Conservation (phyloP, 2,329 filamentous ascomycete genomes). For the Neofusicoccum sp. region DNA sequence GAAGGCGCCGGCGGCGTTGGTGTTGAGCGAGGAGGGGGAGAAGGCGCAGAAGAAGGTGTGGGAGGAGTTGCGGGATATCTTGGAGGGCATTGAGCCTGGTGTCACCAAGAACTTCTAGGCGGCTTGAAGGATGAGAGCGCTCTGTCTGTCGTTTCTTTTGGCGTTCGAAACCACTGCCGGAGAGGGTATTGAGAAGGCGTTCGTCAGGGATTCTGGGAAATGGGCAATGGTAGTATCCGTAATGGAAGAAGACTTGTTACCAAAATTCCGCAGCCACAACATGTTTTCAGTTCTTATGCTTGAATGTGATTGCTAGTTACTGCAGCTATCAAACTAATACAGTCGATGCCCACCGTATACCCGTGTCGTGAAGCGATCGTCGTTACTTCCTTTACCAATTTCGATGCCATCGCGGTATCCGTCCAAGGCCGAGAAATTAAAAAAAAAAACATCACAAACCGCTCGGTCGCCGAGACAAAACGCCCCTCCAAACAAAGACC, state of each 20-base stretch:
- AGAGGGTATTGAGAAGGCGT: neutral
- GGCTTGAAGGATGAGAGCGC: neutral
- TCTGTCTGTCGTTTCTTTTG: too few species aligned
- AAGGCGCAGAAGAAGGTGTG: slow-evolving; percentile 42
- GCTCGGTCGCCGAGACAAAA: slow-evolving; percentile 3
- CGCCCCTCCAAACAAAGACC: neutral
- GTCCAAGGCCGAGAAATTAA: too few species aligned
- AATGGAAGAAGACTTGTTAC: too few species aligned
- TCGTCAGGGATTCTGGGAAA: neutral
- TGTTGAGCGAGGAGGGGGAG: slow-evolving; percentile 40
- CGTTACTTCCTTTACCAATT: slow-evolving; percentile 12
- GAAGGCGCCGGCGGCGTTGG: slow-evolving; percentile 33
- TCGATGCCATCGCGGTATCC: neutral
- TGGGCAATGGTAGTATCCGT: too few species aligned
- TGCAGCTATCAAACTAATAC: slow-evolving; percentile 16
- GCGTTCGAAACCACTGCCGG: neutral
- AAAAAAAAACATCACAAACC: too few species aligned
- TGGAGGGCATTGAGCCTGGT: slow-evolving; percentile 41
- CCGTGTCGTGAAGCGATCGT: neutral
- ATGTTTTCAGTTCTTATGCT: too few species aligned
- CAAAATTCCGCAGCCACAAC: too few species aligned
- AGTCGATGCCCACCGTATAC: slow-evolving; percentile 3
- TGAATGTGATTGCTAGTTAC: neutral
- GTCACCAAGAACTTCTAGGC: slow-evolving; percentile 26
- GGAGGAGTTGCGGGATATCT: slow-evolving; percentile 41